phyloP scores from a whole-genome alignment of 371 early-diverging fungal genomes.

The Mortierella sp. region DNA sequence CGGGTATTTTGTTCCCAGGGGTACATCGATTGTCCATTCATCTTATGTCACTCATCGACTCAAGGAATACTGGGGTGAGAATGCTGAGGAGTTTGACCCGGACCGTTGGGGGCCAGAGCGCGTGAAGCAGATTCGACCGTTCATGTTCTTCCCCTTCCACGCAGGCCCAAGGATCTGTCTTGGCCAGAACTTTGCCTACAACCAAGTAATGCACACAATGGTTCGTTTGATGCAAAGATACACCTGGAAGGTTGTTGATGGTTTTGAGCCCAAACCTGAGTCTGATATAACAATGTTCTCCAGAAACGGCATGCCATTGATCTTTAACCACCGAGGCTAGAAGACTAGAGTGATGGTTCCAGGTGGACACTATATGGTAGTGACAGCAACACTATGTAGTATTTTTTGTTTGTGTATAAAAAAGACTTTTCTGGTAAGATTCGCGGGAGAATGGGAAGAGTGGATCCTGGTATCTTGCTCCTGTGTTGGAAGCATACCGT shows the following conservation, averaged over 20 bases:
- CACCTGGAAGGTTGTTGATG: conserved; percentile 37
- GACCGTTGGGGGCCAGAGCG: conserved; percentile 64
- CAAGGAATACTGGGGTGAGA: conserved; percentile 70
- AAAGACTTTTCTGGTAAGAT: too few species aligned
- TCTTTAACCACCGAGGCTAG: conserved; percentile 42
- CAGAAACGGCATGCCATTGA: conserved; percentile 43
- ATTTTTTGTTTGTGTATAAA: too few species aligned
- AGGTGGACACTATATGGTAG: too few species aligned
- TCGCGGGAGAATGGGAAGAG: too few species aligned
- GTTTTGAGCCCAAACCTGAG: conserved; percentile 49
- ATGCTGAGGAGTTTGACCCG: conserved; percentile 70
- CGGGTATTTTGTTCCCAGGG: conserved; percentile 64
- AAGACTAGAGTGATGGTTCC: too few species aligned
- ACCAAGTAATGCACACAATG: conserved; percentile 49
- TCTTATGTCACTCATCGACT: conserved; percentile 60
- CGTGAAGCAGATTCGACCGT: conserved; percentile 43
- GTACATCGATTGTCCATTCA: conserved; percentile 58
- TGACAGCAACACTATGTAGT: too few species aligned
- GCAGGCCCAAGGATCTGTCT: conserved; percentile 51
- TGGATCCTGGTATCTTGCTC: too few species aligned
- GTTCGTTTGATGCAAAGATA: conserved; percentile 32
- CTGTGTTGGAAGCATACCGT: too few species aligned
- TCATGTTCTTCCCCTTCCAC: conserved; percentile 54
- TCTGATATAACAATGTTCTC: conserved; percentile 54
- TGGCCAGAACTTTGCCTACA: conserved; percentile 53